Conservation (phyloP, 257 asterid genomes). For the Solanum virginianum region DNA sequence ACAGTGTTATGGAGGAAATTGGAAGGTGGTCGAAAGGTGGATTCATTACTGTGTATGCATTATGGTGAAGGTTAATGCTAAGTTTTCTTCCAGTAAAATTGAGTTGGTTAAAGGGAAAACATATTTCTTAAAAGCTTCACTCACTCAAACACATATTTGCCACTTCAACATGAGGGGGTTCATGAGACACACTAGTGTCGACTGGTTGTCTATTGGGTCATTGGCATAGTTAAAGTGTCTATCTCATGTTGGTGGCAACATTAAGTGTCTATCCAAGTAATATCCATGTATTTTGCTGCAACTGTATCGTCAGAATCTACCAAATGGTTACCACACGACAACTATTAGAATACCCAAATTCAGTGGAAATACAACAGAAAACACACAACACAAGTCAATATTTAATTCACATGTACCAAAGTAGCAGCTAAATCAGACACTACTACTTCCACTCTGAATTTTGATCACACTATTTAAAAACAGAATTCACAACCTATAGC, state of each 20-base stretch:
- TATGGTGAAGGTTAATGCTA: background rate
- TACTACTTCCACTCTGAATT: background rate
- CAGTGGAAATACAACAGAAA: background rate
- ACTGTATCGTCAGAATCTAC: background rate
- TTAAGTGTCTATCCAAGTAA: background rate
- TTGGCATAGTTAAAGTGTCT: too few species aligned
- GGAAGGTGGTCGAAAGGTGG: too few species aligned
- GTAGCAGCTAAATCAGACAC: background rate
- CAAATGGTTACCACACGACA: background rate
- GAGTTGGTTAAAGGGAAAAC: too few species aligned
- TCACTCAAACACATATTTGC: too few species aligned
- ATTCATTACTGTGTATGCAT: too few species aligned
- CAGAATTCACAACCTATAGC: background rate
- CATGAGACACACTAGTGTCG: too few species aligned
- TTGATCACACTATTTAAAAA: background rate
- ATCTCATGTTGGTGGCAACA: too few species aligned
- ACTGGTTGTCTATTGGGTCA: too few species aligned
- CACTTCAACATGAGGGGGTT: too few species aligned
- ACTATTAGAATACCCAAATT: background rate
- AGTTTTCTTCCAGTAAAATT: too few species aligned
- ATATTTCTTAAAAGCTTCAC: too few species aligned
- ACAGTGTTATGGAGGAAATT: too few species aligned
- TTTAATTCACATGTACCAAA: background rate
- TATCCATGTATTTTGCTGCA: background rate
- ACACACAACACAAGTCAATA: background rate